Conservation (phyloP, 148 eudicot genomes). For the Rhododendron ovatum region DNA sequence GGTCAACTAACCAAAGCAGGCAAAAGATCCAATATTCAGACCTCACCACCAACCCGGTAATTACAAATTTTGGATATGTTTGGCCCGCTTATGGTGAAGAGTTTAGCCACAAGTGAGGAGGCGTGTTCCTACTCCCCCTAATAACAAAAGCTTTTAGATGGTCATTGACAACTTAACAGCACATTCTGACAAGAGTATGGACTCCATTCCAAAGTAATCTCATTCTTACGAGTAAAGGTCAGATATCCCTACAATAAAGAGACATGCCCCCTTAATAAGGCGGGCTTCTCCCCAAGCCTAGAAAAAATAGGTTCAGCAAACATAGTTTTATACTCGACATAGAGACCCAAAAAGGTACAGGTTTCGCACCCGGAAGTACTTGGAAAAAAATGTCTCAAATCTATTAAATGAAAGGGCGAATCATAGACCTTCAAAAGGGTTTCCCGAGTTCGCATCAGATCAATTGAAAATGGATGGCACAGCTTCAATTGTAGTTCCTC, state of each 20-base stretch:
- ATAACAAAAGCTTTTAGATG: background rate
- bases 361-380: background rate
- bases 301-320: background rate
- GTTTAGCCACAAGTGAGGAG: background rate
- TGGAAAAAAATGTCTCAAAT: background rate
- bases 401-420: background rate
- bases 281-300: background rate
- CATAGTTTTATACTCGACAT: background rate
- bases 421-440: conserved; percentile 59
- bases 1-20: background rate
- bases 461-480: conserved; percentile 66
- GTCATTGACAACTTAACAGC: background rate
- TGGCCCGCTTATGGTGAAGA: background rate
- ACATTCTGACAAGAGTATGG: background rate
- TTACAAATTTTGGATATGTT: background rate
- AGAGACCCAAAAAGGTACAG: background rate
- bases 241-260: background rate
- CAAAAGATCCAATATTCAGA: background rate
- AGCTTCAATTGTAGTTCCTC: conserved; percentile 64
- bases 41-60: background rate
- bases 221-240: background rate
- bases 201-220: background rate
- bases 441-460: conserved; percentile 81
- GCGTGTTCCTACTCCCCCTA: background rate
- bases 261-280: background rate